Base-by-base conservation (phyloP, 2,329 filamentous ascomycete genomes). In the Chalaropsis thielavioides region DNA sequence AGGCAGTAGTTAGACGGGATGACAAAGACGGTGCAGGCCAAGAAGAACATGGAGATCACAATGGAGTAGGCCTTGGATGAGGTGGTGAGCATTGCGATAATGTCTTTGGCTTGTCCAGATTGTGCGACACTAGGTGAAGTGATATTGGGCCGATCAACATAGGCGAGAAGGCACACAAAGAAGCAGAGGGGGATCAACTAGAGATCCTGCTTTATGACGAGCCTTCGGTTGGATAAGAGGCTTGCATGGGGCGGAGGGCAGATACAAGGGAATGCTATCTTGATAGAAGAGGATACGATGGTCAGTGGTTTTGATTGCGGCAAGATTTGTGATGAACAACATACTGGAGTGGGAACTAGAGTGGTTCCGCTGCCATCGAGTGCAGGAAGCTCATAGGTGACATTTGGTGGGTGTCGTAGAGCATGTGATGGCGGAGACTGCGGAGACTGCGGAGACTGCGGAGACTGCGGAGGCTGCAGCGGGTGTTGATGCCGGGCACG, bases 121-220 rank as follows among this genome's bases (percentile, higher is more conserved):
- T 89, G 88, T 68, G 88, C 77, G 31, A 87, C 82, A 72, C 83
- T 84, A 51, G 85, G 84, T 71, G 87, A 87, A 70, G 84, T 84
- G 66, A 89, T 88, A 72, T 88, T 89, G 64, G 83, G 81, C 54
- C 83, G 78, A 73, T 88, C 85, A 27, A 88, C 79, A 71, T 85
- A 88, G 73, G 83, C 86, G 24, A 88, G 78, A 58, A 88, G 77
- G 72, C 87, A 88, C 62, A 88, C 85, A 63, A 73, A 75, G 6
- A 83, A 81, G n/a, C 78, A 82, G 15, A 88, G 74, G 1, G 86
- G 85, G 65, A 88, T 85, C 64, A 81, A 78, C 19, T 81, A 67
- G 71, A 56, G 51, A 31, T 88, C 86, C 70, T 87, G 83, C 69
- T 82, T 84, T 73, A 79, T 75, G 27, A 83, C 68, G 6, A 83